Conservation (phyloP, 495 filamentous ascomycete species). For the Penicillium coffeae region DNA sequence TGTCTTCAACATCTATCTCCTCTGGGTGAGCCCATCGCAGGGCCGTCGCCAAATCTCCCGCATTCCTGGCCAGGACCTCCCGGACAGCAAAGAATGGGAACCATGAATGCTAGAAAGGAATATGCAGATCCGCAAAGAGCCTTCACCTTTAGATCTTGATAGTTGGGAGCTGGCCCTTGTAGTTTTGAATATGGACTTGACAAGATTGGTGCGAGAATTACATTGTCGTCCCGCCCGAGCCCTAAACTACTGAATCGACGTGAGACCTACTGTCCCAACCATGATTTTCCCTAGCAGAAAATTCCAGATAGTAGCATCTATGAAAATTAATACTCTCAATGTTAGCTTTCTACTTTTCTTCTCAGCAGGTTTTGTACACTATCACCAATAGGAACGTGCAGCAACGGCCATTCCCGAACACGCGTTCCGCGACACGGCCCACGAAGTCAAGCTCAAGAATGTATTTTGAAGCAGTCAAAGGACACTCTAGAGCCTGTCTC, state of each 20-base stretch:
- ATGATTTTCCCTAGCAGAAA: too few species aligned
- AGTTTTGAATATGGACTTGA: too few species aligned
- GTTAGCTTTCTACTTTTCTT: not conserved
- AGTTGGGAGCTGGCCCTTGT: too few species aligned
- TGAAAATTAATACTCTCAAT: too few species aligned
- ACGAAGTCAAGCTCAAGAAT: constrained; percentile 10
- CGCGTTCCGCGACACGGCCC: constrained; percentile 19
- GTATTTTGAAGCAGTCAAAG: not conserved
- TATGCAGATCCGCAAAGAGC: not conserved
- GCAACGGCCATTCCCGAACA: constrained; percentile 27
- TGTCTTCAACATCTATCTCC: too few species aligned
- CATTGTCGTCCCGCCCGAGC: too few species aligned
- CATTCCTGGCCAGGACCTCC: constrained; percentile 4
- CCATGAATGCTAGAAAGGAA: constrained; percentile 19
- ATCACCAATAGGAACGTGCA: too few species aligned
- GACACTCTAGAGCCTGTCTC: not conserved
- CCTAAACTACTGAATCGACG: too few species aligned
- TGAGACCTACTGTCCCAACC: too few species aligned
- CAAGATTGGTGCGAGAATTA: too few species aligned
- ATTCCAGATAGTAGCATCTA: too few species aligned
- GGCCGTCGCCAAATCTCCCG: constrained; percentile 19
- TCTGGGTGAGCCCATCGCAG: constrained; percentile 4
- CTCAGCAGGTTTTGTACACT: not conserved
- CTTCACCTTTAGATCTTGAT: too few species aligned
- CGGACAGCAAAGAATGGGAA: constrained; percentile 22